Evolutionary conservation across 306 rosid species (phyloP).

Genomic region (Quercus dentata): DNA sequence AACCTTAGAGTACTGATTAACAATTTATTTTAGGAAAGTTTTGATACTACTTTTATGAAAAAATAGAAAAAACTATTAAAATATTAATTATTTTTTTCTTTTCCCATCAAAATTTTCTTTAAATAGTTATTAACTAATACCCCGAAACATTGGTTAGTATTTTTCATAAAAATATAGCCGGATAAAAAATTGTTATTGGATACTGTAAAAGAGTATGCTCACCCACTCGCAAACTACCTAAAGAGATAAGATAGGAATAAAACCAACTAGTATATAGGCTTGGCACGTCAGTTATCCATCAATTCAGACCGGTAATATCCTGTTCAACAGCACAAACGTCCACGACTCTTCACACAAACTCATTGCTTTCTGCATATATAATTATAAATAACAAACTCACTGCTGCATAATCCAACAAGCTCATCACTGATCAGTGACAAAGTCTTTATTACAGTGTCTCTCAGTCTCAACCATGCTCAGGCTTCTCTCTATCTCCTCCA

Average conservation of each 20-base stretch:
- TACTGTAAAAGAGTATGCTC: no score
- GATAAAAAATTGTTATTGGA: no score
- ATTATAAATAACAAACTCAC: no score
- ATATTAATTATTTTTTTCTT: no score
- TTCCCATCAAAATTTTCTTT: no score
- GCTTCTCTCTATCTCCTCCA: conserved; percentile 28
- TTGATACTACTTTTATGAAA: accelerated
- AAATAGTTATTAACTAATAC: no score
- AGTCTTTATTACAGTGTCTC: neutral
- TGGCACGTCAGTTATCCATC: conserved; percentile 5
- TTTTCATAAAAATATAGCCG: no score
- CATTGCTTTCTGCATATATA: neutral
- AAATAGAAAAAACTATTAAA: no score
- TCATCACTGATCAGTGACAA: no score
- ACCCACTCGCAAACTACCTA: no score
- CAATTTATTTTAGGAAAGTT: accelerated
- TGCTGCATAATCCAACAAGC: neutral
- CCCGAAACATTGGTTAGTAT: accelerated
- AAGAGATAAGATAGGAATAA: neutral
- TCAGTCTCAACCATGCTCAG: conserved; percentile 39
- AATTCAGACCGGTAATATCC: neutral
- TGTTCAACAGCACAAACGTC: neutral
- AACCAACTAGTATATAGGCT: neutral
- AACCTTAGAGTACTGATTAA: accelerated
- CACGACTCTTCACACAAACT: neutral